Base-by-base conservation (phyloP, 257 asterid species). In the Nicotiana noctiflora region DNA sequence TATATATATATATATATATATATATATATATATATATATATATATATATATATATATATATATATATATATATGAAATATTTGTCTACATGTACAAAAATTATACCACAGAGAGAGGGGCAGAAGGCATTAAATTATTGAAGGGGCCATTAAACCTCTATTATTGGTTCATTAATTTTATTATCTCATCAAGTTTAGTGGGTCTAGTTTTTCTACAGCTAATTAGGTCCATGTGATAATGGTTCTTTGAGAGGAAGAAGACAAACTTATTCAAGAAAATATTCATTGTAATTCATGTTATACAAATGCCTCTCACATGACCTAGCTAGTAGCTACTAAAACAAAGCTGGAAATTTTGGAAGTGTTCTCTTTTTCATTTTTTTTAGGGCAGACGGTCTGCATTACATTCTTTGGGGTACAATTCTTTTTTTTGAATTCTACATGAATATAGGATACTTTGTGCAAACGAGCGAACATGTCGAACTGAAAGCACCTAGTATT, bases 151-250 rank as follows among this genome's bases (percentile, higher is more conserved):
- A 12, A 67, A 49, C 27, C 27, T 78, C 64, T 53, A 81, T 82
- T 76, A 77, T 82, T 82, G 79, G 76, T 6, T 53, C 79, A 59
- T 62, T 83, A 53, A 64, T 63, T 31, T 46, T 70, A 62, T 82
- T 70, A 62, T 82, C 40, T 44, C 76, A 82, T 37, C 44, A 37
- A 37, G 49, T 57, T 19, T 4, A 67, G 85, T 81, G 82, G 76
- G 62, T 15, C 14, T 81, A 81, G 23, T 81, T 70, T 79, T 13
- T 11, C 56, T 75, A 72, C 66, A 84, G 79, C 78, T 72, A 72
- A 67, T 70, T 31, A 78, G 79, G 85, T 82, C 84, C 88, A 82
- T 82, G 88, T 85, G 84, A 82, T 80, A 67, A 61, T 55, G 66
- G 72, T 40, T 72, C 37, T 53, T 46, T 44, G 52, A 18, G 52